Evolutionary conservation across 129 eudicot genomes (phyloP), one percentile per base, ranked within the genome.

Genomic region (Solidago caesia): DNA sequence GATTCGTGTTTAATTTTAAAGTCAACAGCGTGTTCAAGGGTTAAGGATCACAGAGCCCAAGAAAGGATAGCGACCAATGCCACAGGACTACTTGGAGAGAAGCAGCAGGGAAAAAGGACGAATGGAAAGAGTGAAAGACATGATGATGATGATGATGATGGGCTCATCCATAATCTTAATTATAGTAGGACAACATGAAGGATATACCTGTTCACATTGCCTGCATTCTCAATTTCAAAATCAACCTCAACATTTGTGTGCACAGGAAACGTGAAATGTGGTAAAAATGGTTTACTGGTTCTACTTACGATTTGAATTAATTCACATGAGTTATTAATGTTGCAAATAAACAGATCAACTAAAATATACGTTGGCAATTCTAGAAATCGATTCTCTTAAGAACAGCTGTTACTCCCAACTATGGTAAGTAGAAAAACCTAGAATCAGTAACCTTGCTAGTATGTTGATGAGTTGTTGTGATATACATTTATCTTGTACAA

Each of bases 151-250:
- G 82, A 21, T 21, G 21, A 21, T 21, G 21, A 21, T 21, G 21
- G 21, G 21, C 39, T 33, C 39, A 33, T 33, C 39, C 71, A 88
- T 65, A 80, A 77, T 71, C 87, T 82, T 66, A 90, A 91, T 58
- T 81, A 84, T 78, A 85, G 83, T 83, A 91, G 97, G 97, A 88
- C 75, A 67, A 45, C 59, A 21, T 63, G 68, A 15, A 77, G 59
- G 16, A 44, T 57, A 7, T 55, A 39, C 39, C 29, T 39, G 9
- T 49, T 11, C 16, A 7, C 63, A 25, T 7, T 13, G 68, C 60
- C 8, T 67, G 29, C 14, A 3, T 62, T 58, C 48, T 44, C 16
- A 42, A 11, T 47, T 66, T 75, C 21, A 15, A 13, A 44, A n/a
- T 67, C 44, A 52, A 51, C 45, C 46, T 45, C 51, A 10, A 27